Conservation (phyloP, 129 eudicot species). For the Cynara cardunculus region DNA sequence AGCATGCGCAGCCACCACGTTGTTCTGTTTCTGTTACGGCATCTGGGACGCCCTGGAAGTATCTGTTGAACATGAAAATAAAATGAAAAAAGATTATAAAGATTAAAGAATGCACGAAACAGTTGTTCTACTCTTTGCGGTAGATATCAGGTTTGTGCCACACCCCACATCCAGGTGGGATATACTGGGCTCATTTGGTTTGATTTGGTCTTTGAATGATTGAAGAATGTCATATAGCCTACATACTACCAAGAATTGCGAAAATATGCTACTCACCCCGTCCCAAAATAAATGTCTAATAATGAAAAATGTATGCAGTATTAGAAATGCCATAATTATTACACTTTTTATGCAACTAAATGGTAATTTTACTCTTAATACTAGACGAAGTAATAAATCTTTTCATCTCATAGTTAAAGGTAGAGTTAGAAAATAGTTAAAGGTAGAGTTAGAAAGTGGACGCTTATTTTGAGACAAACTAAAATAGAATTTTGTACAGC, state of each 20-base stretch:
- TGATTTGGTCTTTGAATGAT: not conserved
- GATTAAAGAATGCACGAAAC: not conserved
- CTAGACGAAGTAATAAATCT: no score
- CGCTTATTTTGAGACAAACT: not conserved
- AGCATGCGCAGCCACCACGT: constrained; percentile 29
- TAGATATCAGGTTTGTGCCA: not conserved
- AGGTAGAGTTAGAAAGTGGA: not conserved
- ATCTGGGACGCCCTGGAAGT: constrained; percentile 25
- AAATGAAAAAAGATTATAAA: not conserved
- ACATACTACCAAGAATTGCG: not conserved
- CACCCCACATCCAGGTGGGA: not conserved
- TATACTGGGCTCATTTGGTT: not conserved
- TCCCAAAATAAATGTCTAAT: not conserved
- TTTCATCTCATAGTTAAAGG: not conserved
- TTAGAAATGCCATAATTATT: not conserved
- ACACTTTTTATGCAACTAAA: not conserved
- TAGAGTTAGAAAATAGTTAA: not conserved
- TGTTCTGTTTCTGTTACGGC: constrained; percentile 25
- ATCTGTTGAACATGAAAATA: constrained; percentile 9
- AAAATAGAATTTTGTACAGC: not conserved
- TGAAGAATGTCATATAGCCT: not conserved
- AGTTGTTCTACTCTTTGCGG: not conserved
- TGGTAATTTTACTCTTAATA: not conserved
- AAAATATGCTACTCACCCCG: not conserved
- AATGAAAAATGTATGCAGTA: not conserved